Base-by-base conservation (phyloP, 2,329 filamentous ascomycete species). In the Ustulina deusta region DNA sequence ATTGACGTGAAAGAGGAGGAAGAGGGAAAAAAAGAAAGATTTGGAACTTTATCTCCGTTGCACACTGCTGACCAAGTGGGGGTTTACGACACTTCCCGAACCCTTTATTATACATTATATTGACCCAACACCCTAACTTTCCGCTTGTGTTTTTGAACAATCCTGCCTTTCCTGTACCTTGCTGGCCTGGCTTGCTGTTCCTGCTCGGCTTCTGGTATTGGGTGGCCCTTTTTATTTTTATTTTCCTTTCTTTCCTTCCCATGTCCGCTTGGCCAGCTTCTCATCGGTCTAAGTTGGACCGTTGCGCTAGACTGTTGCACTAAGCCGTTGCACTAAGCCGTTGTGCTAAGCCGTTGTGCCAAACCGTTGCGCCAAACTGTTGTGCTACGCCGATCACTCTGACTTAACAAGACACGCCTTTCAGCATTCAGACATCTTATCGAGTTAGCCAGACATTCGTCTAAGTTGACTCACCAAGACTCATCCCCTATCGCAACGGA, bases 21-120 rank as follows among this genome's bases (percentile, higher is more conserved):
- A 56, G 3, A 56, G 10, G 13, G 38, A 13, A 48, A 38, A 42
- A 60, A 46, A 49, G 17, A 6, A 38, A 36, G 3, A 22, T 52
- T 34, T 42, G 10, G 44, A n/a, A 62, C 27, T 55, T 52, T 59
- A 60, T 36, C 65, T 60, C 65, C 60, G 55, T 44, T 38, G 52
- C 27, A 40, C 6, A 34, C 9, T 56, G 34, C 32, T 13, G 40
- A 22, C 29, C 22, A 34, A 42, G 57, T 56, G 62, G 57, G 61
- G 62, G 52, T 29, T 6, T 32, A 57, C 11, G 17, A 11, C 51
- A 27, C 34, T 46, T 22, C 11, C 52, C 42, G 52, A 63, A 44
- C 58, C 51, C 49, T 62, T 66, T 56, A 57, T 52, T 54, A 63
- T 65, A 55, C 25, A 29, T 44, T n/a, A 17, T 11, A 17, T 66